Evolutionary conservation across 202 grass and related monocot species (phyloP), one percentile per base, ranked within the genome.

Genomic region (Elaeis oleifera): DNA sequence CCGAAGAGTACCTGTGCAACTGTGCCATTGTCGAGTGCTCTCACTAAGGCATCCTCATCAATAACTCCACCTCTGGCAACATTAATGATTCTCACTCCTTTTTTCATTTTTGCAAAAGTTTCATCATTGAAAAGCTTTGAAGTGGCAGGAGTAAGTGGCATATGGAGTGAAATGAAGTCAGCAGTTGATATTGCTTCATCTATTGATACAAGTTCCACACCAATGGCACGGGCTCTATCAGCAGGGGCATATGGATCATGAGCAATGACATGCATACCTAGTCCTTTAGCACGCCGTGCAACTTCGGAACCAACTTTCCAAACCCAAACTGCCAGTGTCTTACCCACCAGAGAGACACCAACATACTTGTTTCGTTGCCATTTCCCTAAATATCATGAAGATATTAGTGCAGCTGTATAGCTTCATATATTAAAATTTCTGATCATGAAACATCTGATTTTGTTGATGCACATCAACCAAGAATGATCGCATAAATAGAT

Each of bases 1-100:
- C 13, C 3, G 54, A 54, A 70, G 51, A 23, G 56, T 79, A 95
- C 90, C 85, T 89, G 89, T 65, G 89, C 72, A 83, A 95, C 81
- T 69, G 58, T 85, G 36, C 89, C 81, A 26, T 83, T 79, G 55
- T 89, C 79, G 23, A 95, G 85, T 70, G 89, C 84, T 80, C 78
- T 87, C 23, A 95, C 65, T 54, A 95, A 72, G 5, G 85, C 78
- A 21, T 85, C 79, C 72, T 95, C 89, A 75, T 89, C 85, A 73
- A 95, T 86, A 4, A 90, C 83, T 58, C 85, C 90, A 76, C 90
- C 90, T 81, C 90, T 78, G 27, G 90, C 85, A 54, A 95, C 90
- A 26, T 90, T 95, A 53, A 95, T 70, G 74, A 95, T 81, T 61
- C 85, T 69, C 23, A 84, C 80, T 50, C 90, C 85, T 23, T 84